Evolutionary conservation across 306 rosid genomes (phyloP).

Genomic region (Malus sieversii): DNA sequence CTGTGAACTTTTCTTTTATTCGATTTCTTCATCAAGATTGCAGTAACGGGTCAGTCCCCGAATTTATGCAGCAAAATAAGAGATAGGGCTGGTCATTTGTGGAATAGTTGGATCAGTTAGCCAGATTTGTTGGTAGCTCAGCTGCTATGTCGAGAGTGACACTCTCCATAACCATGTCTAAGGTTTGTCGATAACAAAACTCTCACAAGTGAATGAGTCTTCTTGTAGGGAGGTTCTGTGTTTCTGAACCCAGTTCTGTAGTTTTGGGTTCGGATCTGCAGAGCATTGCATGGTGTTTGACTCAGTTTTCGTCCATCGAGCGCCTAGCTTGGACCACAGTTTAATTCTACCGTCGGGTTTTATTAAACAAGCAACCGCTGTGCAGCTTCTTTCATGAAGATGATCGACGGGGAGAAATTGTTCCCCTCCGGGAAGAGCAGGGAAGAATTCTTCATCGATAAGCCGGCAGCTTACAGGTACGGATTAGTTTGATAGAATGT

Average conservation of each 20-base stretch:
- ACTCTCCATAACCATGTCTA: background rate
- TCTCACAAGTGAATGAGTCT: background rate
- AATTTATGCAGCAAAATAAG: background rate
- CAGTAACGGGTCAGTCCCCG: background rate
- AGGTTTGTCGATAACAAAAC: background rate
- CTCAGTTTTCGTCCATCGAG: too few relatives aligned
- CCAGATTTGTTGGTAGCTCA: background rate
- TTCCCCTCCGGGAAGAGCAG: background rate
- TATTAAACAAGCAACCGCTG: background rate
- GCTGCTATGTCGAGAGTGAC: background rate
- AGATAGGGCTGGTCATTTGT: background rate
- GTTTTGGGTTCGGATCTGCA: background rate
- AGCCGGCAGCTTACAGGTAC: too few relatives aligned
- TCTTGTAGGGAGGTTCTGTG: background rate
- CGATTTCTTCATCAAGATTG: background rate
- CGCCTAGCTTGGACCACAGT: too few relatives aligned
- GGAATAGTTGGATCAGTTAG: background rate
- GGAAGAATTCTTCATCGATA: too few relatives aligned
- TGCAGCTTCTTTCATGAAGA: background rate
- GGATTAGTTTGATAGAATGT: too few relatives aligned
- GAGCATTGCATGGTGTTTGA: background rate
- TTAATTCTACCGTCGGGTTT: background rate
- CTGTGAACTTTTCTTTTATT: background rate
- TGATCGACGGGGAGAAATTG: too few relatives aligned
- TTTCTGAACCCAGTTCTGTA: background rate